Base-by-base conservation (phyloP, 1,284 basidiomycete species). In the Ceratobasidium sp. region DNA sequence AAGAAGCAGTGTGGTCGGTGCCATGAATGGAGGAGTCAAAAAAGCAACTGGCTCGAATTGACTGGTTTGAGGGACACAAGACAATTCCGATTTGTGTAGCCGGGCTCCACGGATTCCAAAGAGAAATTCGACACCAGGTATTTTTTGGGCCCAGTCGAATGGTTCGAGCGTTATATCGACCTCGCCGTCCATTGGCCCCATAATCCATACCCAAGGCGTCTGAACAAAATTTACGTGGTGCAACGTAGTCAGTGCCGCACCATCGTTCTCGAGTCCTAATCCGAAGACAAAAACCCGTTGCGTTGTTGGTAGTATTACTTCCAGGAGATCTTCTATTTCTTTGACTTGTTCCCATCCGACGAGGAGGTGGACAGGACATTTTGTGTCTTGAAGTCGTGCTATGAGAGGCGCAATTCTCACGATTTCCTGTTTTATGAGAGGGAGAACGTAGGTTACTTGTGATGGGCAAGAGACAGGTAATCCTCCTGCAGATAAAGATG, bases 21-120 rank as follows among this genome's bases (percentile, higher is more conserved):
- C 81, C 4, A 90, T 83, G 79, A 92, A 89, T 0, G 91, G 91
- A 8, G 91, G 91, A 3, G 88, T 81, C 3, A 92, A 84, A 82
- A 88, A 90, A 1, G 84, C 83, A 5, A 87, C 89, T 27, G 86
- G 81, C 85, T 54, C 78, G 1, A 73, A 30, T 35, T 67, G 69
- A 23, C 60, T 16, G 1, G 20, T 67, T 60, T 79, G 75, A 55
- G 46, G 52, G n/a, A 76, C 55, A 54, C 81, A 81, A 12, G 73
- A 69, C 8, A 77, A 44, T 62, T 82, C 83, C 52, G 76, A 79
- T 20, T 80, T 59, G 14, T 82, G 79, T 33, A 82, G 81, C 2
- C 81, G 62, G 27, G 87, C 78, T 20, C 89, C 89, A 65, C 83
- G 82, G 3, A 88, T 87, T 41, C 90, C 90, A 59, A 86, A 81